Evolutionary conservation across 805 yeast species (phyloP), one percentile per base, ranked within the genome.

Genomic region (Sugiyamaella americana): DNA sequence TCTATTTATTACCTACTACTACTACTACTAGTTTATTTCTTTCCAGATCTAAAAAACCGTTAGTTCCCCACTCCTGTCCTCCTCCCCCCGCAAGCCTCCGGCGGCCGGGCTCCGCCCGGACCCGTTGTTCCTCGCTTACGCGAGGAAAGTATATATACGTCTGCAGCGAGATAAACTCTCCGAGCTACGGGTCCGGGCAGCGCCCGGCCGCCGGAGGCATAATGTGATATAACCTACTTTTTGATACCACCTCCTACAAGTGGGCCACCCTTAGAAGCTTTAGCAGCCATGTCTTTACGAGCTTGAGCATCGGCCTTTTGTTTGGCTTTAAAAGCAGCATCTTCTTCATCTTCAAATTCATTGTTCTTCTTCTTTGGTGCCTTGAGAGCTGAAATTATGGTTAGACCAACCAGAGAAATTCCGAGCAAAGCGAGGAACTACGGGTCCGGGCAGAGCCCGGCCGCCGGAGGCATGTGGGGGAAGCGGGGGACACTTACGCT

Each of bases 251-350:
- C 96, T 53, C 95, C 89, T 46, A 81, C 80, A 60, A 89, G 70
- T 32, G 96, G 96, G 46, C 96, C 96, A 55, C 95, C 95, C 62
- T 84, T 79, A 59, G 84, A 73, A 50, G 95, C 93, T 68, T 84
- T 80, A 44, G 83, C 79, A 54, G 91, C 87, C 81, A 91, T 76
- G 46, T 84, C 95, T 70, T 89, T 91, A 70, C 81, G 82, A 24
- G 96, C 96, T 63, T 84, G 85, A 57, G 91, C 96, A 53, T 86
- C 97, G 48, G 95, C 96, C 67, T 84, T 87, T 72, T 87, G 95
- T 75, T 88, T 89, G 61, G 84, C 91, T 73, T 87, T 87, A 77
- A 81, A 88, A 3, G 96, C 96, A 23, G 74, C 46, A 54, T 88
- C 97, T 50, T 89, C 97, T 1, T 89, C 96, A 65, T 88, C 95